Percentiles rank a stretch among this genome's conserved stretches.
Conservation (phyloP, 257 asterid species). For the Solanum clarkiae region DNA sequence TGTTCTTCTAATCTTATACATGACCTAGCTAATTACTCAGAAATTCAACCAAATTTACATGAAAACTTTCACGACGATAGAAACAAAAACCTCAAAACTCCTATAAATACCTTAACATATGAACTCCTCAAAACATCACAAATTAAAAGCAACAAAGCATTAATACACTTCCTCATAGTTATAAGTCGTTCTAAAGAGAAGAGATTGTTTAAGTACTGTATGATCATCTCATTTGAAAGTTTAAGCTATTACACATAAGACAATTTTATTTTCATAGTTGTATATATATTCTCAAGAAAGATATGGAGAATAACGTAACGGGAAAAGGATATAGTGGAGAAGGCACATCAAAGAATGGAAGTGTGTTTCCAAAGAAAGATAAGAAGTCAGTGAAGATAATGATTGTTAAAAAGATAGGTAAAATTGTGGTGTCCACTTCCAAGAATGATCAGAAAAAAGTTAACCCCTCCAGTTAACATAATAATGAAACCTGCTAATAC, state of each 20-base stretch:
- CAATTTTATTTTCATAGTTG: too few relatives aligned
- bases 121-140: not conserved
- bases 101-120: not conserved
- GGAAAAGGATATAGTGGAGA: not conserved
- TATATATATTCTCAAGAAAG: not conserved
- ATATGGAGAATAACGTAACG: not conserved
- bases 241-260: too few relatives aligned
- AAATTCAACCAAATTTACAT: not conserved
- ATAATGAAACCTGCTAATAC: not conserved
- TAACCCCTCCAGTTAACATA: not conserved
- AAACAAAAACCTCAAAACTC: not conserved
- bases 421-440: not conserved
- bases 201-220: too few relatives aligned
- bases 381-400: not conserved
- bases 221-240: too few relatives aligned
- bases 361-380: not conserved
- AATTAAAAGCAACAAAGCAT: not conserved
- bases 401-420: not conserved
- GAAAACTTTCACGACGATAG: not conserved
- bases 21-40: not conserved
- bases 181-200: not conserved
- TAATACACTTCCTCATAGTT: not conserved
- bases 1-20: not conserved
- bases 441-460: not conserved
- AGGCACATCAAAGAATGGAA: not conserved